Percentiles rank a stretch among this genome's conserved stretches.
Conservation (phyloP, 2,329 filamentous ascomycete genomes). For the Sarocladium brachiariae region DNA sequence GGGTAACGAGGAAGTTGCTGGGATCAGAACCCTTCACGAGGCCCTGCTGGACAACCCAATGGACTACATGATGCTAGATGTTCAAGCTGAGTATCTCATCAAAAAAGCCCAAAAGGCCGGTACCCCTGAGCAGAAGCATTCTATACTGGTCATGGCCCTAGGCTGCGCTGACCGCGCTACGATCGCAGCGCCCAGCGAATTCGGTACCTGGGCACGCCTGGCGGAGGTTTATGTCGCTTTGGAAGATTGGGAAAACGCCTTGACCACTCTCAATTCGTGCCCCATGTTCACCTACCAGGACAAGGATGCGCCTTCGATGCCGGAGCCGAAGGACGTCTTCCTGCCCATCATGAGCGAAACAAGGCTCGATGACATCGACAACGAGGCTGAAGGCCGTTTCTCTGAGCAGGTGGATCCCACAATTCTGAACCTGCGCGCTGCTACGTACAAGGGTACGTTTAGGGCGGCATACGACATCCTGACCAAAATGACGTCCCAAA, state of each 20-base stretch:
- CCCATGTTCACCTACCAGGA: conserved; percentile 99
- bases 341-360: conserved; percentile 85
- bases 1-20: conserved; percentile 95
- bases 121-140: conserved; percentile 49
- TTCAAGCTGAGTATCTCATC: conserved; percentile 86
- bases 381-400: conserved; percentile 74
- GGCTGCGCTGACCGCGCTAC: conserved; percentile 93
- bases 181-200: conserved; percentile 91
- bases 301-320: conserved; percentile 92
- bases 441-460: conserved; percentile 90
- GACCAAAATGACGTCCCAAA: conserved; percentile 92
- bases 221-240: conserved; percentile 90
- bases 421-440: conserved; percentile 76
- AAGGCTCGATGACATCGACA: conserved; percentile 91
- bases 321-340: conserved; percentile 80
- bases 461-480: conserved; percentile 89
- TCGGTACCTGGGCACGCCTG: conserved; percentile 90
- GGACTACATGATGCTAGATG: conserved; percentile 95
- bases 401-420: conserved; percentile 83
- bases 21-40: conserved; percentile 79
- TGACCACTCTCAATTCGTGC: conserved; percentile 94
- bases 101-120: conserved; percentile 63
- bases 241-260: conserved; percentile 93
- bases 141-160: conserved; percentile 75
- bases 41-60: conserved; percentile 87